These are phyloP conservation scores for Pseudogymnoascus sp. DNA, from an alignment of 2,329 filamentous ascomycete genomes.

Conservation along the genomic window DNA sequence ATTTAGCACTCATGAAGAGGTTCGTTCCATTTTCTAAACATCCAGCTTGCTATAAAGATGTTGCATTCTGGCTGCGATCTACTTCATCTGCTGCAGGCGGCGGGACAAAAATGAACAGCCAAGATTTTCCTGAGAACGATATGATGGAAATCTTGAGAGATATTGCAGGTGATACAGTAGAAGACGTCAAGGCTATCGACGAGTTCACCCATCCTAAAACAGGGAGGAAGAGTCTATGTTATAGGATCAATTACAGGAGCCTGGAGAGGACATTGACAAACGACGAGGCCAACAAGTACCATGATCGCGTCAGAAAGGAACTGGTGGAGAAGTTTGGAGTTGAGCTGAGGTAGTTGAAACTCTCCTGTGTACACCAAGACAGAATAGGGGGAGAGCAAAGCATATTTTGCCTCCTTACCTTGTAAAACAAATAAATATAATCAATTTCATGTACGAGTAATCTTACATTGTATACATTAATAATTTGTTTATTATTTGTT, in stretches of 20 bases:
- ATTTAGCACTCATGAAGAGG: slow-evolving; percentile 42
- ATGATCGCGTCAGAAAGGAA: slow-evolving; percentile 55
- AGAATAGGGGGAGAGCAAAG: neutral
- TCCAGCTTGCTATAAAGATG: slow-evolving; percentile 81
- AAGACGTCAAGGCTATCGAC: slow-evolving; percentile 79
- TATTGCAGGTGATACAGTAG: slow-evolving; percentile 72
- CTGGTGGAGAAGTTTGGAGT: slow-evolving; percentile 68
- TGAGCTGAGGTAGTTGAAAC: slow-evolving; percentile 52
- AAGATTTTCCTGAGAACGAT: slow-evolving; percentile 83
- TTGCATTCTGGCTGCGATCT: slow-evolving; percentile 77
- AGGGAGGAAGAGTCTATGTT: slow-evolving; percentile 75
- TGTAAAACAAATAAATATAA: slow-evolving; percentile 2
- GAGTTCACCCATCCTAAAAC: slow-evolving; percentile 84
- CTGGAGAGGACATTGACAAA: slow-evolving; percentile 85
- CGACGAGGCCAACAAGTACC: slow-evolving; percentile 66
- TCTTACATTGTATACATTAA: slow-evolving; percentile 2
- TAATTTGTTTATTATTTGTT: neutral
- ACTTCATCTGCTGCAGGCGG: slow-evolving; percentile 39
- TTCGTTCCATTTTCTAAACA: slow-evolving; percentile 89
- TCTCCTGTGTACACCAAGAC: neutral
- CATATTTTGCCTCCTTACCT: neutral
- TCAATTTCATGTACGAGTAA: slow-evolving; percentile 1
- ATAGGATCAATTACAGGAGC: slow-evolving; percentile 88
- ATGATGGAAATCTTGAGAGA: slow-evolving; percentile 90
- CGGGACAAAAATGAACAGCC: slow-evolving; percentile 32